Base-by-base conservation (phyloP, 495 filamentous ascomycete species). In the Aspergillus asperescens region DNA sequence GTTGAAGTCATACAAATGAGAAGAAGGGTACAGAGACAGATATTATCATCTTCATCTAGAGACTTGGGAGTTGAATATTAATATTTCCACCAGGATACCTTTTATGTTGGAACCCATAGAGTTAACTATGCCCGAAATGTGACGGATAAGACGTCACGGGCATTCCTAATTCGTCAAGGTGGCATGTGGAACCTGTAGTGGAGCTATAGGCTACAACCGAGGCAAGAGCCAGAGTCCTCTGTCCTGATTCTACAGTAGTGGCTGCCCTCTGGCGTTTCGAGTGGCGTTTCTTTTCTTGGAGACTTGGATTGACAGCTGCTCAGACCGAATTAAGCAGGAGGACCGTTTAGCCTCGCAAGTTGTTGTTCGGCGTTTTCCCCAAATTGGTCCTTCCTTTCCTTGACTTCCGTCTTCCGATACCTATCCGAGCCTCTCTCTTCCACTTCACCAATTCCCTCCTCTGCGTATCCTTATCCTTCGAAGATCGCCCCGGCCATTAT, bases 401-500 rank as follows among this genome's bases (percentile, higher is more conserved):
- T 48, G 47, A 48, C 54, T 31, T 49, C 58, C 51, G 58, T 41
- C 27, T 27, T 43, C 45, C 45, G 51, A 39, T n/a, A n/a, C n/a
- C n/a, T n/a, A n/a, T n/a, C n/a, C n/a, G n/a, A n/a, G n/a, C n/a
- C n/a, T n/a, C 34, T 19, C 41, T 47, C 47, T 39, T 47, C 37
- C 46, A 35, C 41, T 49, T 44, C 44, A 52, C 47, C 45, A 40
- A 34, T 31, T 40, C 47, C 47, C 49, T 44, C 48, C 50, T 31
- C 45, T 50, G 55, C 31, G 15, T 54, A 54, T 47, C 18, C 22
- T 64, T 61, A 46, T 59, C 50, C 44, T 41, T 44, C 28, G 37
- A 38, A 40, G 44, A 31, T 56, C 40, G 48, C 47, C 34, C 19
- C 35, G 1, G 7, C 7, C n/a, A n/a, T n/a, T 22, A 49, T 41